phyloP scores from a whole-genome alignment of 2,329 filamentous ascomycete genomes.

The Camillea tinctor region DNA sequence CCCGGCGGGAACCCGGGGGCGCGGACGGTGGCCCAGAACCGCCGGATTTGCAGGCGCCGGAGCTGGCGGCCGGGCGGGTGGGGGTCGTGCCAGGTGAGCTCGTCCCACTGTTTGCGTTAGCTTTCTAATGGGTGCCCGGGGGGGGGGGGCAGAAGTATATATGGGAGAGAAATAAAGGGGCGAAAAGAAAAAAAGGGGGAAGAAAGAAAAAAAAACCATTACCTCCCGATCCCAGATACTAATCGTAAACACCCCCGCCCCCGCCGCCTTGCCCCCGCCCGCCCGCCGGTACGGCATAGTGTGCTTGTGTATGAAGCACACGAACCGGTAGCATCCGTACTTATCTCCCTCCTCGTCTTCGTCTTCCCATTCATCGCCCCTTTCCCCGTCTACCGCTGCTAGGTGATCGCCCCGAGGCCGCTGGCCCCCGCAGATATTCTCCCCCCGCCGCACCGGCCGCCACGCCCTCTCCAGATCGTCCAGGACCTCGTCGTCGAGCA shows the following conservation, averaged over 20 bases:
- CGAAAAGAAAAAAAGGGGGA: too few relatives aligned
- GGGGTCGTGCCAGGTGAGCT: constrained; percentile 24
- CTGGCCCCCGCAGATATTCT: background rate
- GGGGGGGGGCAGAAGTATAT: too few relatives aligned
- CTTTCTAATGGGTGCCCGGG: too few relatives aligned
- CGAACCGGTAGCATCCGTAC: constrained; percentile 17
- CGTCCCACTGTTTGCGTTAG: constrained; percentile 13
- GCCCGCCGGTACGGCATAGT: constrained; percentile 4
- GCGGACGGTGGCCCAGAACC: constrained; percentile 11
- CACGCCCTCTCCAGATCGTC: constrained; percentile 14
- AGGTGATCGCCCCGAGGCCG: too few relatives aligned
- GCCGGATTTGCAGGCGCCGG: constrained; percentile 14
- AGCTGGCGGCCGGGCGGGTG: constrained; percentile 10
- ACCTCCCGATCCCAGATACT: constrained; percentile 27
- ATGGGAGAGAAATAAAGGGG: too few relatives aligned
- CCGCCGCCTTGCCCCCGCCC: background rate
- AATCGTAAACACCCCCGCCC: constrained; percentile 17
- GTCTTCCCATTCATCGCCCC: too few relatives aligned
- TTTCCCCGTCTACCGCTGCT: too few relatives aligned
- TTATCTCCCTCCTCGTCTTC: too few relatives aligned
- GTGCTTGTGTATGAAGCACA: constrained; percentile 26
- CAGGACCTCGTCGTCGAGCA: constrained; percentile 6
- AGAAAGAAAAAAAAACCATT: background rate
- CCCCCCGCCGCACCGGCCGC: constrained; percentile 1
- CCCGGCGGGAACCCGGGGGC: constrained; percentile 3